Percentiles rank a stretch among this genome's conserved stretches.
Conservation (phyloP, 257 asterid genomes). For the Solanum tarapatanum region DNA sequence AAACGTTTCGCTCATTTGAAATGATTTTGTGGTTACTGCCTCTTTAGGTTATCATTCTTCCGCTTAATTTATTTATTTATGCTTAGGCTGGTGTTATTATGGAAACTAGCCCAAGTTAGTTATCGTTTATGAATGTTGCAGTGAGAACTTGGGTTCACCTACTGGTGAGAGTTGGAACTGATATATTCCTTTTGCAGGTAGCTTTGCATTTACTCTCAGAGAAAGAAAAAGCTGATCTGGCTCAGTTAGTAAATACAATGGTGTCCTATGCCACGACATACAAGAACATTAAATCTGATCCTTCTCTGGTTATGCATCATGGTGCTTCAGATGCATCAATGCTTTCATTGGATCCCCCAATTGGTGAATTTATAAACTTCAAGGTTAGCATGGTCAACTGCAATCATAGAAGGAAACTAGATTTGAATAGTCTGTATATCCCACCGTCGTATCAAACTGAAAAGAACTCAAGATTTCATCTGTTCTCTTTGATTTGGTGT, state of each 20-base stretch:
- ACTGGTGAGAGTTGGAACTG: slow-evolving; percentile 9
- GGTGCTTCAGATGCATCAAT: slow-evolving; percentile 43
- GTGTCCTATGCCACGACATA: slow-evolving; percentile 76
- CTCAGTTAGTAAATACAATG: slow-evolving; percentile 62
- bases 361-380: slow-evolving; percentile 49
- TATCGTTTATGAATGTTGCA: background rate
- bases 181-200: slow-evolving; percentile 39
- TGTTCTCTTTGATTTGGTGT: slow-evolving; percentile 3
- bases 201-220: slow-evolving; percentile 80
- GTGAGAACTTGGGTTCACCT: slow-evolving; percentile 1
- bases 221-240: slow-evolving; percentile 50
- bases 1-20: background rate
- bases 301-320: slow-evolving; percentile 26
- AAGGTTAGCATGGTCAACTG: slow-evolving; percentile 38
- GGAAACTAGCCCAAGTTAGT: background rate
- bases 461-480: slow-evolving; percentile 2
- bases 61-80: background rate
- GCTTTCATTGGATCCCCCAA: slow-evolving; percentile 76
- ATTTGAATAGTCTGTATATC: background rate
- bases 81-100: background rate
- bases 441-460: background rate
- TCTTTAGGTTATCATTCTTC: background rate
- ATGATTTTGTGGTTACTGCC: background rate
- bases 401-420: background rate
- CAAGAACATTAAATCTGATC: slow-evolving; percentile 55